These are phyloP conservation scores for Cryptosporidium sp. DNA, from an alignment of 169 alveolate species.

Conservation along the genomic window DNA sequence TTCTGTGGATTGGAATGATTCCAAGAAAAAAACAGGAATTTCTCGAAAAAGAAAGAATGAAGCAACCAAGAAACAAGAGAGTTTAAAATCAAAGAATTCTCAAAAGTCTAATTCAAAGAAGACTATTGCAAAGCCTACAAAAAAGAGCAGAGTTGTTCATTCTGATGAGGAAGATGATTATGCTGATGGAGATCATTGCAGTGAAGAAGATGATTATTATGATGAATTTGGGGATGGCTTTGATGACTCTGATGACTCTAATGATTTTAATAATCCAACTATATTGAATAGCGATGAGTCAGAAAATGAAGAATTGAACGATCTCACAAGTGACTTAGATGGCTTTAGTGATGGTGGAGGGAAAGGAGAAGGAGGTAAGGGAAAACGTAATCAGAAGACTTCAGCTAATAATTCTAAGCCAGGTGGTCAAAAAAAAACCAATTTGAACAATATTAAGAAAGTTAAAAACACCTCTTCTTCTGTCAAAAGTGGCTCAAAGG, in stretches of 20 bases:
- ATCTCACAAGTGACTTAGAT: not conserved
- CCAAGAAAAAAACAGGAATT: conserved; percentile 1
- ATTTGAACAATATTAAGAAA: not conserved
- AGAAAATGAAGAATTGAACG: not conserved
- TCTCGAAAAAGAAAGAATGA: conserved; percentile 28
- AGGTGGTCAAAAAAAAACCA: not conserved
- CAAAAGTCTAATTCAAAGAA: not conserved
- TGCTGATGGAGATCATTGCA: not conserved
- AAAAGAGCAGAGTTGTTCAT: not conserved
- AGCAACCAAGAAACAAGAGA: not conserved
- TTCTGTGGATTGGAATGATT: conserved; percentile 64
- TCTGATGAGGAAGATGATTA: not conserved
- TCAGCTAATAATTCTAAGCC: not conserved
- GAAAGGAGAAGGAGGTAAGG: not conserved
- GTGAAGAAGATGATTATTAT: not conserved
- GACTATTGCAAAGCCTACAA: not conserved
- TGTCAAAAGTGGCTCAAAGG: not conserved
- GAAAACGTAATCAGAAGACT: not conserved
- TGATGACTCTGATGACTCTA: conserved; percentile 1
- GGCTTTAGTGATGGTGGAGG: not conserved
- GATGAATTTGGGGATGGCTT: not conserved
- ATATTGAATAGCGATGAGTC: not conserved
- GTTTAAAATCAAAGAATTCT: not conserved
- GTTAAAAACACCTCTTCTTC: not conserved
- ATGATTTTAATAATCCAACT: not conserved